Evolutionary conservation across 164 flowering plant species (phyloP), one percentile per base, ranked within the genome.

Genomic region (Vitis labrusca): DNA sequence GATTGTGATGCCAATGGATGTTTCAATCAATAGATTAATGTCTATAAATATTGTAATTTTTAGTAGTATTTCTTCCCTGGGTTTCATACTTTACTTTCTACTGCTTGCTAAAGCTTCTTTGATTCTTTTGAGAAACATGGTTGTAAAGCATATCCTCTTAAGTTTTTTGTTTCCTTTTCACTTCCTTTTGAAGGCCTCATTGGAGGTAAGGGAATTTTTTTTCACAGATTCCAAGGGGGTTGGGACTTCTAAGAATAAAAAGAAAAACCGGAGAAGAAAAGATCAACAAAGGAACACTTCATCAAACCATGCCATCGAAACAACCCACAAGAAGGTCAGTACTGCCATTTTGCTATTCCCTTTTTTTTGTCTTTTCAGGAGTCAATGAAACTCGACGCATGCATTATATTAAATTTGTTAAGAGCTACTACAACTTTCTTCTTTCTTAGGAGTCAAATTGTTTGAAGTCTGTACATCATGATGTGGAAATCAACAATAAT

Each of bases 221-320:
- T 59, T 72, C 30, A 65, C 85, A 91, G 97, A 84, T 78, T 72
- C 86, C 9, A 85, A 86, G 72, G 85, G 68, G 32, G 76, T 59
- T 13, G 82, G 72, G 74, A 52, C 85, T 70, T 72, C 88, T 63
- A 91, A 88, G 72, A 82, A 72, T 67, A 91, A 88, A 77, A 91
- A 88, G 85, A 90, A 90, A 74, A 83, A 84, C 59, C 71, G 86
- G 47, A 85, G 80, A 76, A 85, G 83, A 71, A 91, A 85, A 78
- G 94, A 87, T 61, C 87, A 80, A 50, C 76, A 76, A 16, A 86
- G 88, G 75, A 73, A 74, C 49, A 52, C 69, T 50, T 73, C 79
- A 50, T 74, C 74, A 32, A 78, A 63, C 64, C 68, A 69, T 74
- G 66, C 15, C 9, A 67, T 56, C 53, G 59, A 71, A 17, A 73